Conservation (phyloP, 768 basidiomycete genomes). For the Tephrocybe sp. region DNA sequence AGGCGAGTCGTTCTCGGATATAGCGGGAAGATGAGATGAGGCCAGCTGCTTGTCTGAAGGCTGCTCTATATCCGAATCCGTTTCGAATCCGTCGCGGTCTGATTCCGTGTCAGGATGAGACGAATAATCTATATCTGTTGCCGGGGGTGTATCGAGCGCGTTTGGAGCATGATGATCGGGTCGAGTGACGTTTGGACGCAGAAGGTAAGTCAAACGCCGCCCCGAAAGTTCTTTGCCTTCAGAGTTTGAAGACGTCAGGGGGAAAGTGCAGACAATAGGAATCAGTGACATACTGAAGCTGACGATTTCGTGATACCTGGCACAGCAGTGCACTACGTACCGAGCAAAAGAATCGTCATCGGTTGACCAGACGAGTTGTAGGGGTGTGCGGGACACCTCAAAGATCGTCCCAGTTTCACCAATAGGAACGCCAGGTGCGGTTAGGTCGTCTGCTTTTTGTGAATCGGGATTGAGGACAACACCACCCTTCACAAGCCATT, state of each 20-base stretch:
- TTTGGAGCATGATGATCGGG: constrained; percentile 47
- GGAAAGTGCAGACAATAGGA: not conserved
- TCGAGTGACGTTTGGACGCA: constrained; percentile 72
- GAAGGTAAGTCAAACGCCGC: constrained; percentile 71
- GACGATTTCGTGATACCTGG: constrained; percentile 75
- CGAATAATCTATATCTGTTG: constrained; percentile 62
- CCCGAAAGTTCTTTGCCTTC: constrained; percentile 61
- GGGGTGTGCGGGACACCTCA: constrained; percentile 67
- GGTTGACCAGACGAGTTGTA: constrained; percentile 74
- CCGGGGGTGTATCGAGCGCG: constrained; percentile 67
- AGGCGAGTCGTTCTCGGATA: constrained; percentile 20
- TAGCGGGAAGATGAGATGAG: constrained; percentile 25
- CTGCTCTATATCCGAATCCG: constrained; percentile 49
- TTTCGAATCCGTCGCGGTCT: constrained; percentile 48
- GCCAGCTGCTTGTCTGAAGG: constrained; percentile 27
- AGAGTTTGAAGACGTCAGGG: not conserved
- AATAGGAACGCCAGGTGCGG: constrained; percentile 42
- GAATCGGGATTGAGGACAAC: constrained; percentile 54
- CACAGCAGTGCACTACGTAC: constrained; percentile 82
- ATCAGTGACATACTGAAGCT: constrained; percentile 66
- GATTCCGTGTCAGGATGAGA: constrained; percentile 52
- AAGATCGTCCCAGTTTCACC: constrained; percentile 52
- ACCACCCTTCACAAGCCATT: constrained; percentile 63
- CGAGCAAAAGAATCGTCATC: constrained; percentile 71
- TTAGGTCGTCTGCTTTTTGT: constrained; percentile 21